A percentile compares a stretch with the other conserved stretches of the same genome.
phyloP scores from a whole-genome alignment of 1,284 basidiomycete species.

The Cutaneotrichosporon mucoides region DNA sequence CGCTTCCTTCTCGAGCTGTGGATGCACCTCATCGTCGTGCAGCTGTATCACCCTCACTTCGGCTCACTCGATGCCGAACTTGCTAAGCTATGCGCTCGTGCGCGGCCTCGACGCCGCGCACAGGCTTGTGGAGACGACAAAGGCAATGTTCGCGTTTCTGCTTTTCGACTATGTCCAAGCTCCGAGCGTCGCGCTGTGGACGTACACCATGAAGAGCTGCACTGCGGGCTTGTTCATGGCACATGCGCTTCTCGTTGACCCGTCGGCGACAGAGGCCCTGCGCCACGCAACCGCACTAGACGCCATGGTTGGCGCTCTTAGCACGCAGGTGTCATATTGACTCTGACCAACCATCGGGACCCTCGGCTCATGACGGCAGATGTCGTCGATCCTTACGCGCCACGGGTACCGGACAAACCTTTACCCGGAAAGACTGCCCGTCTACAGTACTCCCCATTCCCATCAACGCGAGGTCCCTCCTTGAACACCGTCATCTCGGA shows the following conservation, averaged over 20 bases:
- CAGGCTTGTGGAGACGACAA: neutral
- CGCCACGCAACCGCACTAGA: neutral
- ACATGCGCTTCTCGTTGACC: conserved; percentile 1
- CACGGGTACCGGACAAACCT: too few relatives aligned
- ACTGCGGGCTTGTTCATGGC: conserved; percentile 5
- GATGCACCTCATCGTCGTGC: neutral
- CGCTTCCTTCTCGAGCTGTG: neutral
- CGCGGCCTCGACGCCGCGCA: neutral
- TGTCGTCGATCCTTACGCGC: too few relatives aligned
- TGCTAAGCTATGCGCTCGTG: neutral
- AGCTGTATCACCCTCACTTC: conserved; percentile 2
- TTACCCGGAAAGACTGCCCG: too few relatives aligned
- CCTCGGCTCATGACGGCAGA: too few relatives aligned
- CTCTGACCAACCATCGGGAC: too few relatives aligned
- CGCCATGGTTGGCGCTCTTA: conserved; percentile 2
- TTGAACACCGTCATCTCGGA: too few relatives aligned
- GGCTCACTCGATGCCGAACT: neutral
- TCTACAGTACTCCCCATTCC: too few relatives aligned
- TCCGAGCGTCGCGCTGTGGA: conserved; percentile 4
- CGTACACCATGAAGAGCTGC: conserved; percentile 3
- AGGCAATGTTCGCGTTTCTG: neutral
- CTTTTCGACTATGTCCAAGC: conserved; percentile 5
- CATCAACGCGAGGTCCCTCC: too few relatives aligned
- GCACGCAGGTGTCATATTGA: too few relatives aligned
- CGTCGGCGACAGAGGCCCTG: neutral